Conservation (phyloP, 208 protist genomes). For the Sergeia podlipaevii region DNA sequence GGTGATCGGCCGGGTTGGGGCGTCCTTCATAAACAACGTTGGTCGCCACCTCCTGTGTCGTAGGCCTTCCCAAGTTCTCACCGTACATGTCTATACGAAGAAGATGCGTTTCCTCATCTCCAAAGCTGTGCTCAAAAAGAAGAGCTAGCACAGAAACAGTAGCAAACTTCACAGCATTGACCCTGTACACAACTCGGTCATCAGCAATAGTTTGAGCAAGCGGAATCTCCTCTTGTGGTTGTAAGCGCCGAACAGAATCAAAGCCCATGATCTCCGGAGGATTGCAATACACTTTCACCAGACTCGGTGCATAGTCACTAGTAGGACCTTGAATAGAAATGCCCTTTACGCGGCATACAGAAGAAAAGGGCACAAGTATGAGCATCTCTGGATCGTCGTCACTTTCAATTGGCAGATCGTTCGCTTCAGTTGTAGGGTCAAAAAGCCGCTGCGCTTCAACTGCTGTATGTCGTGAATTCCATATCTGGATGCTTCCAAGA, state of each 20-base stretch:
- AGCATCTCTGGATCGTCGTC: slow-evolving; percentile 81
- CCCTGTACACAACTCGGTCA: slow-evolving; percentile 73
- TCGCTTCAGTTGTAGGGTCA: slow-evolving; percentile 30
- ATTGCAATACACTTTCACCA: slow-evolving; percentile 81
- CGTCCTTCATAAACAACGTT: slow-evolving; percentile 84
- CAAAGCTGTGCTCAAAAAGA: slow-evolving; percentile 78
- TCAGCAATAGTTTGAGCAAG: slow-evolving; percentile 49
- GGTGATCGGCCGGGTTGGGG: slow-evolving; percentile 85
- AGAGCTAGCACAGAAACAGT: slow-evolving; percentile 43
- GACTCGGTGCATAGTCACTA: slow-evolving; percentile 45
- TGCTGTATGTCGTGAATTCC: slow-evolving; percentile 53
- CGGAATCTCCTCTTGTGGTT: slow-evolving; percentile 71
- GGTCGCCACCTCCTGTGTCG: slow-evolving; percentile 62
- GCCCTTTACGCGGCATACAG: slow-evolving; percentile 56
- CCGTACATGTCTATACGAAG: slow-evolving; percentile 84
- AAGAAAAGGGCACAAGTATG: slow-evolving; percentile 56
- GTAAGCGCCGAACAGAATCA: slow-evolving; percentile 64
- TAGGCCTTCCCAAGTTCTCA: slow-evolving; percentile 58
- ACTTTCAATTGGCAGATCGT: slow-evolving; percentile 66
- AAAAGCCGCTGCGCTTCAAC: slow-evolving; percentile 55
- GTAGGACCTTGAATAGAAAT: slow-evolving; percentile 59
- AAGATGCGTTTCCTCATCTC: slow-evolving; percentile 62
- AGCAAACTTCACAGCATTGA: slow-evolving; percentile 72
- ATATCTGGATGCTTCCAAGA: slow-evolving; percentile 52
- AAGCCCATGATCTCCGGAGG: slow-evolving; percentile 60